Conservation (phyloP, 139 green algal genomes). For the Chara braunii region DNA sequence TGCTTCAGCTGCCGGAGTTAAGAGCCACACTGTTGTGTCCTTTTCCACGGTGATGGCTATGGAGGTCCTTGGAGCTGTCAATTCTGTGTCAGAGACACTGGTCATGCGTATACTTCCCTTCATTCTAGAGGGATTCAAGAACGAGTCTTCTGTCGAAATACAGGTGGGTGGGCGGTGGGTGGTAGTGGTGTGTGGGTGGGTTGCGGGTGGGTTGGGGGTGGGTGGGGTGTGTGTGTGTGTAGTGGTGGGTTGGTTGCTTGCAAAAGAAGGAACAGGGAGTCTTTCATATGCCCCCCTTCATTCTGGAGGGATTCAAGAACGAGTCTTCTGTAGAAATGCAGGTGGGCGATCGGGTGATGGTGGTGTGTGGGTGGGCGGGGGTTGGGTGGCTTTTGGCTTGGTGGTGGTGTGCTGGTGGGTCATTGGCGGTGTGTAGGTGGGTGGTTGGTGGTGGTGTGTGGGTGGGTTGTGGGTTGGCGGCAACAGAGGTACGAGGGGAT, state of each 20-base stretch:
- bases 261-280: too few relatives aligned
- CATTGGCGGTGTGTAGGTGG: too few relatives aligned
- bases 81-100: conserved; percentile 7
- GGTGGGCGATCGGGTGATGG: conserved; percentile 18
- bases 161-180: conserved; percentile 25
- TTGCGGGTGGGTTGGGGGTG: too few relatives aligned
- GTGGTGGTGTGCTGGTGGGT: background rate
- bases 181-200: background rate
- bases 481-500: too few relatives aligned
- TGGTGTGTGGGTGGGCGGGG: too few relatives aligned
- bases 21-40: background rate
- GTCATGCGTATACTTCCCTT: conserved; percentile 26
- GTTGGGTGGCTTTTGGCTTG: too few relatives aligned
- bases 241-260: too few relatives aligned
- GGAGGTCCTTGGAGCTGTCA: conserved; percentile 13
- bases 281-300: conserved; percentile 16
- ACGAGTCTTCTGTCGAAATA: conserved; percentile 3
- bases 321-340: conserved; percentile 4
- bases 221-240: too few relatives aligned
- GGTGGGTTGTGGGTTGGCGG: too few relatives aligned
- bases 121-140: conserved; percentile 19
- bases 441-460: too few relatives aligned
- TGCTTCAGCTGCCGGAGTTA: background rate
- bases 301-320: conserved; percentile 25
- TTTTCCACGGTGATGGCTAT: conserved; percentile 28